Percentiles rank a stretch among this genome's conserved stretches.
Conservation (phyloP, 495 filamentous ascomycete genomes). For the Ramalina intermedia region DNA sequence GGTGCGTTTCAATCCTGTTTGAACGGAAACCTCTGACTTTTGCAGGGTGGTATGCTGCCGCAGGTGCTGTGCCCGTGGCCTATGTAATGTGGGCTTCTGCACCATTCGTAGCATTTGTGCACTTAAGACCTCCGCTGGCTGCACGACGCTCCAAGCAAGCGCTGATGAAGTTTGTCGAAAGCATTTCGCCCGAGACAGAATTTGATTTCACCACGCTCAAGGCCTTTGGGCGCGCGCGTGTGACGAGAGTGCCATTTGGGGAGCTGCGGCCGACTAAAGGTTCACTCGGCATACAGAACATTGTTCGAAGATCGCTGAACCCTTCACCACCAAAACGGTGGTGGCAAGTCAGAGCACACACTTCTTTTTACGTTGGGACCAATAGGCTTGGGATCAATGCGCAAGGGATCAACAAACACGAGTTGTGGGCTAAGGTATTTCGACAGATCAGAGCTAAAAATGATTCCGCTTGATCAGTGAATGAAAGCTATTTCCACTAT, state of each 20-base stretch:
- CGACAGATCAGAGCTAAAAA: constrained; percentile 1
- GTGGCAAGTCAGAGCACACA: constrained; percentile 13
- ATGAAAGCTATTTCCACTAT: neutral
- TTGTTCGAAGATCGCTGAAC: constrained; percentile 19
- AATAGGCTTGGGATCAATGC: constrained; percentile 2
- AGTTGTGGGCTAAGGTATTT: constrained; percentile 9
- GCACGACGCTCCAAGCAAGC: constrained; percentile 54
- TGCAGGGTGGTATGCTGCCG: constrained; percentile 33
- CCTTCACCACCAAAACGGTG: constrained; percentile 14
- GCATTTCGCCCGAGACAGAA: constrained; percentile 45
- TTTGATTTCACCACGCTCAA: constrained; percentile 62
- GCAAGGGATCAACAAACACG: constrained; percentile 1
- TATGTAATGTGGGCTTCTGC: constrained; percentile 48
- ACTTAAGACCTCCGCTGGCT: constrained; percentile 51
- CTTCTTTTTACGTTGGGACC: constrained; percentile 10
- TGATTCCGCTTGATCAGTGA: neutral
- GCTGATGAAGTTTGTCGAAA: constrained; percentile 47
- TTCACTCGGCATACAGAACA: constrained; percentile 37
- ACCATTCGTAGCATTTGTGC: constrained; percentile 59
- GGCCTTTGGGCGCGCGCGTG: constrained; percentile 40
- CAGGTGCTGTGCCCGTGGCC: constrained; percentile 49
- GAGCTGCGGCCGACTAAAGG: constrained; percentile 33
- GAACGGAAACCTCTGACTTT: neutral
- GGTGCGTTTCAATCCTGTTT: constrained; percentile 22
- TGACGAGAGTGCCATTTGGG: constrained; percentile 28